These are phyloP conservation scores for Melampsora americana DNA, from an alignment of 1,284 basidiomycete genomes.

Conservation along the genomic window DNA sequence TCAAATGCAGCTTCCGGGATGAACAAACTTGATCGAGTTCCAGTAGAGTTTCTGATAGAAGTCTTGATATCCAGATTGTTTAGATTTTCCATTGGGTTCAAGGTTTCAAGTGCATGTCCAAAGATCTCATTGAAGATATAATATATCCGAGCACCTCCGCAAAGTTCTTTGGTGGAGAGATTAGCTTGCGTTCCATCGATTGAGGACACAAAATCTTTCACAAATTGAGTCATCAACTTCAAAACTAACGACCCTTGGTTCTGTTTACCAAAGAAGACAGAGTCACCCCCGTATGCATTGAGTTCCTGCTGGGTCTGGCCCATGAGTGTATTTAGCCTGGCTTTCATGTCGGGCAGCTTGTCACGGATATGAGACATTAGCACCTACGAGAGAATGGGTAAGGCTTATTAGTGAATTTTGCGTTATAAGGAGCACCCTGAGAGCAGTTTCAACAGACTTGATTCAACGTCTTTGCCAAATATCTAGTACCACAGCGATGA, in stretches of 20 bases:
- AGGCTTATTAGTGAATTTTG: not conserved
- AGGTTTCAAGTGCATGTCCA: slow-evolving; percentile 80
- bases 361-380: slow-evolving; percentile 97
- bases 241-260: slow-evolving; percentile 70
- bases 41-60: slow-evolving; percentile 96
- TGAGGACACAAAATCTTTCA: slow-evolving; percentile 91
- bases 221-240: slow-evolving; percentile 98
- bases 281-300: slow-evolving; percentile 82
- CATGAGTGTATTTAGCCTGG: slow-evolving; percentile 94
- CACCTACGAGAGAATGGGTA: slow-evolving; percentile 60
- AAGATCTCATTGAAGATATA: slow-evolving; percentile 99
- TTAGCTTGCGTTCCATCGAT: slow-evolving; percentile 98
- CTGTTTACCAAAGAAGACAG: slow-evolving; percentile 84
- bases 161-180: slow-evolving; percentile 96
- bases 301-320: slow-evolving; percentile 98
- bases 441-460: slow-evolving; percentile 61
- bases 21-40: slow-evolving; percentile 90
- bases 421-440: not conserved
- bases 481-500: slow-evolving; percentile 94
- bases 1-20: slow-evolving; percentile 98
- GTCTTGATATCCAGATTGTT: slow-evolving; percentile 94
- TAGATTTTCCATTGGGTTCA: slow-evolving; percentile 86
- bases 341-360: slow-evolving; percentile 99
- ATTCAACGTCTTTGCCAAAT: slow-evolving; percentile 89
- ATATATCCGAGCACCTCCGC: slow-evolving; percentile 94